These are phyloP conservation scores for Nitzschia sp. DNA, from an alignment of 108 stramenopile genomes.

Conservation along the genomic window DNA sequence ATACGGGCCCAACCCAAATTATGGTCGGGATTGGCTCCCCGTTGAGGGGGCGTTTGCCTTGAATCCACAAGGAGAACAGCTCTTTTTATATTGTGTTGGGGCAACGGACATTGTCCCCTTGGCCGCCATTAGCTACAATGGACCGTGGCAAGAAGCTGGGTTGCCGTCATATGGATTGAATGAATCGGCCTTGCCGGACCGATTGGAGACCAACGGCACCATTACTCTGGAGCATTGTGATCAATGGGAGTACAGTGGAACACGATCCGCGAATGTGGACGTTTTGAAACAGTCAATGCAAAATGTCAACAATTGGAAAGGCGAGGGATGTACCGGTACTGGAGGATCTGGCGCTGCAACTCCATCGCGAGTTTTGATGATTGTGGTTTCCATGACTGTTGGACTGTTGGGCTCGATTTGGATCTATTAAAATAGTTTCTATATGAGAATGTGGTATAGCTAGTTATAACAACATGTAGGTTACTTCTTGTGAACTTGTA, in stretches of 20 bases:
- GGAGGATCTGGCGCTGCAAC: neutral
- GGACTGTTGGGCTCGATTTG: too few relatives aligned
- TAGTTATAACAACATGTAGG: too few relatives aligned
- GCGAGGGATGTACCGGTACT: neutral
- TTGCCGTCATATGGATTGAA: neutral
- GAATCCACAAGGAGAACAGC: constrained; percentile 17
- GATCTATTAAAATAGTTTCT: too few relatives aligned
- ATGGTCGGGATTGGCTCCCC: neutral
- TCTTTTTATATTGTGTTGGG: constrained; percentile 30
- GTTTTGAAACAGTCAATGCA: neutral
- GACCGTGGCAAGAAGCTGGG: neutral
- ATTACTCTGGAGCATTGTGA: neutral
- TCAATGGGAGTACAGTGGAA: constrained; percentile 11
- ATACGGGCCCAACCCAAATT: constrained; percentile 8
- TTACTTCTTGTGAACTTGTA: too few relatives aligned
- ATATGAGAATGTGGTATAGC: too few relatives aligned
- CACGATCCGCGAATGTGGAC: neutral
- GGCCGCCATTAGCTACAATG: constrained; percentile 16
- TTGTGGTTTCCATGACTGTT: neutral
- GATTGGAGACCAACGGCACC: constrained; percentile 4
- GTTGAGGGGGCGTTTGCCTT: constrained; percentile 7
- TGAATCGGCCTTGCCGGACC: constrained; percentile 12
- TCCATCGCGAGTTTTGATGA: neutral
- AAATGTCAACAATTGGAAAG: constrained; percentile 10
- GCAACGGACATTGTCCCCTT: neutral